Base-by-base conservation (phyloP, 192 early-diverging fungal genomes). In the Obelidium mucronatum region DNA sequence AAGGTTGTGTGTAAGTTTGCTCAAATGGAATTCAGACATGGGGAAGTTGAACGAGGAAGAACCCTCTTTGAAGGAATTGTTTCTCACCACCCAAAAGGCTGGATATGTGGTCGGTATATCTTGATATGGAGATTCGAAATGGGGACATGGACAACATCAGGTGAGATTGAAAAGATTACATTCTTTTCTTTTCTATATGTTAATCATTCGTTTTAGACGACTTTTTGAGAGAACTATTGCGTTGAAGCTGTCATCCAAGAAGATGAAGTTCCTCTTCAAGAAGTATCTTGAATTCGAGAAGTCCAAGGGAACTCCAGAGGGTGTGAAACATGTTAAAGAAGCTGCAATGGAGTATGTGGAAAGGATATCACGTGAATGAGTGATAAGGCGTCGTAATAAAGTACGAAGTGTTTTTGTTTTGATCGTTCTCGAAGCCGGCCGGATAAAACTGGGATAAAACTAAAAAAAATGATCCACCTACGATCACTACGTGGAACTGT, bases 261-360 rank as follows among this genome's bases (percentile, higher is more conserved):
- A 97, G 89, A 96, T 98, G 94, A 98, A 98, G 83, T 98, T 95
- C 86, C 91, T 99, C 77, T 98, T 99, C 85, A 99, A 98, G 85
- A 95, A 96, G 84, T 99, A 94, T 90, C 88, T 99, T 60, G 90
- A 91, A 28, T 99, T 94, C 80, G 98, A 99, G 78, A 97, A 97
- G 87, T 87, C 88, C 36, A 83, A 92, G 75, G 96, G 96, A 28
- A 86, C 88, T 51, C 89, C 89, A 3, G 92, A 94, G 44, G 85
- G 90, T 28, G 80, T 95, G 31, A 92, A 95, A 67, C 88, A 94
- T 75, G 97, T 99, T 35, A 98, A 97, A 84, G 79, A 92, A 77
- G 85, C 83, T 54, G 95, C 97, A 19, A 83, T 94, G 69, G 91
- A 89, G 36, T 97, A 96, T 79, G 94, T 98, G 51, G 92, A 91